These are phyloP conservation scores for Nymphaea thermarum DNA, from an alignment of 164 flowering plant species.

Conservation along the genomic window DNA sequence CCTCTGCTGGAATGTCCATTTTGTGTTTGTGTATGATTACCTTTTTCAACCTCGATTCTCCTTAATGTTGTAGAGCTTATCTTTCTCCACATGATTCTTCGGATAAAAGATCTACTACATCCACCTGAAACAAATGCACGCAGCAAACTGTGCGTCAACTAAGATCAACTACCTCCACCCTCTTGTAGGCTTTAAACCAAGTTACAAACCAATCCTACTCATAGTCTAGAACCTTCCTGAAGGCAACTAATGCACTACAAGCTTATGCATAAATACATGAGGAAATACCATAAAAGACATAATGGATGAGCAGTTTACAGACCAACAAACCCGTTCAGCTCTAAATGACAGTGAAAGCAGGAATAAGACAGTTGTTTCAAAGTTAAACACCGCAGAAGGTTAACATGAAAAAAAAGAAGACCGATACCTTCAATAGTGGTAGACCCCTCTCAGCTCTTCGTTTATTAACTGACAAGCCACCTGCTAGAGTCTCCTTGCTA, in stretches of 20 bases:
- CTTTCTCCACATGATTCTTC: conserved; percentile 45
- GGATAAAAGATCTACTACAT: conserved; percentile 71
- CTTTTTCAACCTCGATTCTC: conserved; percentile 61
- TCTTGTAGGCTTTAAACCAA: no score
- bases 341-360: background rate
- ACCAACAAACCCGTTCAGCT: background rate
- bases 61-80: conserved; percentile 66
- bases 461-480: conserved; percentile 75
- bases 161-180: no score
- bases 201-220: no score
- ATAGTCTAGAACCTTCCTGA: no score
- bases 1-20: background rate
- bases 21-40: background rate
- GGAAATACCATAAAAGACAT: no score
- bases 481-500: conserved; percentile 82
- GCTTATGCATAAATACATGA: no score
- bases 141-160: no score
- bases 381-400: background rate
- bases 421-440: conserved; percentile 50
- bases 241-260: no score
- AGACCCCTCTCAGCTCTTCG: conserved; percentile 78
- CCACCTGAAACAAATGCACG: conserved; percentile 39
- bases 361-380: background rate
- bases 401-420: background rate
- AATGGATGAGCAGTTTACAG: background rate